phyloP scores from a whole-genome alignment of 2,329 filamentous ascomycete species.

The Penicillium hesseltinei region DNA sequence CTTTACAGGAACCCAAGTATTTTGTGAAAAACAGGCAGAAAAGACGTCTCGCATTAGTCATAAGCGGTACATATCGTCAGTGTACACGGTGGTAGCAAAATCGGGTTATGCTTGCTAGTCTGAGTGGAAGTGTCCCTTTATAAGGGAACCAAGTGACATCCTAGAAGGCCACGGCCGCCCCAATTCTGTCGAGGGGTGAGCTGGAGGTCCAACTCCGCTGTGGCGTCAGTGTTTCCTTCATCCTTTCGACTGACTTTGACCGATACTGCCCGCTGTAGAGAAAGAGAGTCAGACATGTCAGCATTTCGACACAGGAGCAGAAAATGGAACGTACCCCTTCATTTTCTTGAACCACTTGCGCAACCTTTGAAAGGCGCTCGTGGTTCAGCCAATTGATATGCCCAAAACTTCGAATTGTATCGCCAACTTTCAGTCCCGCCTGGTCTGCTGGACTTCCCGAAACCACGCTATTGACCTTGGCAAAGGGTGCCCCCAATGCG shows the following conservation, averaged over 20 bases:
- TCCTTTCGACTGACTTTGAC: constrained; percentile 63
- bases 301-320: neutral
- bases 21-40: neutral
- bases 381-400: constrained; percentile 80
- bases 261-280: constrained; percentile 61
- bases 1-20: neutral
- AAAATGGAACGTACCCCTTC: constrained; percentile 66
- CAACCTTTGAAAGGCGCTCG: constrained; percentile 79
- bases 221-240: constrained; percentile 44
- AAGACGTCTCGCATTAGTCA: constrained; percentile 16
- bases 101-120: neutral
- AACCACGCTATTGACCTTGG: constrained; percentile 82
- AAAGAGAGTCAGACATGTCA: constrained; percentile 1
- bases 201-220: constrained; percentile 62
- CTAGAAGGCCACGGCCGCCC: constrained; percentile 85
- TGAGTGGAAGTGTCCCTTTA: constrained; percentile 45
- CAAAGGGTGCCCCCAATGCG: constrained; percentile 67
- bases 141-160: constrained; percentile 83
- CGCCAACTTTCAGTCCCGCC: constrained; percentile 77
- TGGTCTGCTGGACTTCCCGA: constrained; percentile 74
- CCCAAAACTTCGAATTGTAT: constrained; percentile 82
- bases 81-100: constrained; percentile 4
- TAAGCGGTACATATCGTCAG: constrained; percentile 8
- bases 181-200: constrained; percentile 77
- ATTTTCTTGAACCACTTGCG: constrained; percentile 84